These are phyloP conservation scores for Potentilla sterilis DNA, from an alignment of 306 rosid species.

Conservation along the genomic window DNA sequence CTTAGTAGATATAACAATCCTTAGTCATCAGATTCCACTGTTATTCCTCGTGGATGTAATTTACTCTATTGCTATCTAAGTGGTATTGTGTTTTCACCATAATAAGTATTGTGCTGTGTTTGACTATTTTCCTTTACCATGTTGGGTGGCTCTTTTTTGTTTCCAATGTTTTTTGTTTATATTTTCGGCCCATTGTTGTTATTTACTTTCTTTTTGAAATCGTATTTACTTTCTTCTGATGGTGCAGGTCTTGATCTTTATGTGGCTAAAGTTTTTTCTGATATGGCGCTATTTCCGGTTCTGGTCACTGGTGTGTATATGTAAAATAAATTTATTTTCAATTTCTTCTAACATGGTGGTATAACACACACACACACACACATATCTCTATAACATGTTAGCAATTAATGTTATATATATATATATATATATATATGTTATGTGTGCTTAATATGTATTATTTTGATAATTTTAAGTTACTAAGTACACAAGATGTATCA, in stretches of 20 bases:
- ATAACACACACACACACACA: background rate
- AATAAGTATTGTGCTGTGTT: background rate
- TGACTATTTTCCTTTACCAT: background rate
- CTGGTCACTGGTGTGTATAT: conserved; percentile 79
- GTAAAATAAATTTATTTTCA: background rate
- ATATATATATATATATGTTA: too few species aligned
- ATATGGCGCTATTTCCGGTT: conserved; percentile 95
- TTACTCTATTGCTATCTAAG: background rate
- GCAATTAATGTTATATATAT: too few species aligned
- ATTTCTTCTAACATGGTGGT: background rate
- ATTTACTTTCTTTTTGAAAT: conserved; percentile 12
- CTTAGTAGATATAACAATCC: background rate
- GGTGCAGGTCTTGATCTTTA: conserved; percentile 84
- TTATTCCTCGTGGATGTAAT: background rate
- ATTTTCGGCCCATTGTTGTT: background rate
- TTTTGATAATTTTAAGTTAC: background rate
- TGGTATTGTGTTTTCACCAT: background rate
- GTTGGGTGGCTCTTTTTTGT: background rate
- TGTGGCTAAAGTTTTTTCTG: conserved; percentile 90
- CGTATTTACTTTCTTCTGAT: conserved; percentile 21
- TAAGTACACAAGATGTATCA: background rate
- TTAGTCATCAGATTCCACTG: background rate
- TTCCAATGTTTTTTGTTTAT: background rate
- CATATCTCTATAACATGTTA: too few species aligned
- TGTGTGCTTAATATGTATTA: too few species aligned